Conservation (phyloP, 163 green algal species). For the Prototheca wickerhamii region DNA sequence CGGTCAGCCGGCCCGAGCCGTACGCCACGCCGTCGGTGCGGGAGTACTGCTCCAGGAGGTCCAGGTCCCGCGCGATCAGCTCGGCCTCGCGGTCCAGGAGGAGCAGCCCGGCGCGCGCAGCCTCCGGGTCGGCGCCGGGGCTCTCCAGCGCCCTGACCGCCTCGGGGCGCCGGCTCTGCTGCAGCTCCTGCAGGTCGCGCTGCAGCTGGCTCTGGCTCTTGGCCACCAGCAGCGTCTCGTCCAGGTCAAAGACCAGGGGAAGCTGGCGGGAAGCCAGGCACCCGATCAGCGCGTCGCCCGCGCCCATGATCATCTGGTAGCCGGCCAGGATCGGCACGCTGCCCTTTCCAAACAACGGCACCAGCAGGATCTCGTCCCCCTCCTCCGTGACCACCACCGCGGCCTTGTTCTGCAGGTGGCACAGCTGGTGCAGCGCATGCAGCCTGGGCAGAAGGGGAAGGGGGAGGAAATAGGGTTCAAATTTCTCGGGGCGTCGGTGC, state of each 20-base stretch:
- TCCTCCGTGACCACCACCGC: too few relatives aligned
- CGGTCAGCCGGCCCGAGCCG: constrained; percentile 19
- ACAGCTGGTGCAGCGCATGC: too few relatives aligned
- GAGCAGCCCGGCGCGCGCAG: constrained; percentile 12
- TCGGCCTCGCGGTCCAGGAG: constrained; percentile 32
- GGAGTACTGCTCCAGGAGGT: constrained; percentile 36
- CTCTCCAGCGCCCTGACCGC: neutral
- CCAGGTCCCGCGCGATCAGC: constrained; percentile 31
- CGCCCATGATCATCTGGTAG: neutral
- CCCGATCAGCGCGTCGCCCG: neutral
- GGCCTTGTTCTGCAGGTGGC: too few relatives aligned
- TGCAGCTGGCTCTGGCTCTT: constrained; percentile 37
- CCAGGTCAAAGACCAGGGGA: constrained; percentile 76
- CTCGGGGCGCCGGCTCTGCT: too few relatives aligned
- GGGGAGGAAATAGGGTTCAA: too few relatives aligned
- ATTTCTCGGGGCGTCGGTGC: too few relatives aligned
- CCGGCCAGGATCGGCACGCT: neutral
- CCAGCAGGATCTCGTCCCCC: too few relatives aligned
- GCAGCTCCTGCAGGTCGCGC: constrained; percentile 19
- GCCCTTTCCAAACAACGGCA: neutral
- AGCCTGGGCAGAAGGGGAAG: too few relatives aligned
- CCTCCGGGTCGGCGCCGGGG: neutral
- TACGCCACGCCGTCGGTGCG: constrained; percentile 17
- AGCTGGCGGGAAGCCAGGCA: constrained; percentile 37
- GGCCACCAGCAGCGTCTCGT: constrained; percentile 79